These are phyloP conservation scores for Xylariaceae sp. DNA, from an alignment of 2,329 filamentous ascomycete genomes.

Conservation along the genomic window DNA sequence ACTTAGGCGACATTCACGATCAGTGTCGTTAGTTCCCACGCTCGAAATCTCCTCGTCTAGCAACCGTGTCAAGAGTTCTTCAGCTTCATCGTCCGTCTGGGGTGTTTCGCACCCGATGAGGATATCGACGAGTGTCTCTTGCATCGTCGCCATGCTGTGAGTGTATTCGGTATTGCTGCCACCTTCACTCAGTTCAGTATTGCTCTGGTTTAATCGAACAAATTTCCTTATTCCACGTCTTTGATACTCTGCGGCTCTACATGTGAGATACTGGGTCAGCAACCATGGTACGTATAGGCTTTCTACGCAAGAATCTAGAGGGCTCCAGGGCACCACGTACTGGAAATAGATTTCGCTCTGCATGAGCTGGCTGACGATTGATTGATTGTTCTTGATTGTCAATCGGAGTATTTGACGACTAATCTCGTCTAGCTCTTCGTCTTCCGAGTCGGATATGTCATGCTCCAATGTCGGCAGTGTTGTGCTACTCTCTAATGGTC, in stretches of 20 bases:
- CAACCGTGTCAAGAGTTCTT: slow-evolving; percentile 19
- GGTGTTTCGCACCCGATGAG: slow-evolving; percentile 21
- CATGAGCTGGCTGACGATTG: slow-evolving; percentile 22
- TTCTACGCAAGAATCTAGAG: too few relatives aligned
- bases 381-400: slow-evolving; percentile 24
- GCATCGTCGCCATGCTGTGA: slow-evolving; percentile 21
- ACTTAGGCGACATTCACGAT: slow-evolving; percentile 23
- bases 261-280: too few relatives aligned
- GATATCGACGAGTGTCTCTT: slow-evolving; percentile 28
- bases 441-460: slow-evolving; percentile 28
- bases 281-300: too few relatives aligned
- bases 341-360: slow-evolving; percentile 22
- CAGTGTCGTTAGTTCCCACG: slow-evolving; percentile 13
- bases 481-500: slow-evolving; percentile 10
- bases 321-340: too few relatives aligned
- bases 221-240: slow-evolving; percentile 24
- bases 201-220: slow-evolving; percentile 14
- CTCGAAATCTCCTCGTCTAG: slow-evolving; percentile 20
- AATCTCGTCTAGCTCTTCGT: slow-evolving; percentile 18
- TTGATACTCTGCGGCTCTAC: slow-evolving; percentile 23
- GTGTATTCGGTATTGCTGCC: background rate
- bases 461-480: slow-evolving; percentile 15
- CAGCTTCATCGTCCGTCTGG: slow-evolving; percentile 21
- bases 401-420: slow-evolving; percentile 21
- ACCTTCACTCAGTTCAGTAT: slow-evolving; percentile 2